Evolutionary conservation across 2,329 filamentous ascomycete species (phyloP).

Genomic region (Atkinsonella texensis): DNA sequence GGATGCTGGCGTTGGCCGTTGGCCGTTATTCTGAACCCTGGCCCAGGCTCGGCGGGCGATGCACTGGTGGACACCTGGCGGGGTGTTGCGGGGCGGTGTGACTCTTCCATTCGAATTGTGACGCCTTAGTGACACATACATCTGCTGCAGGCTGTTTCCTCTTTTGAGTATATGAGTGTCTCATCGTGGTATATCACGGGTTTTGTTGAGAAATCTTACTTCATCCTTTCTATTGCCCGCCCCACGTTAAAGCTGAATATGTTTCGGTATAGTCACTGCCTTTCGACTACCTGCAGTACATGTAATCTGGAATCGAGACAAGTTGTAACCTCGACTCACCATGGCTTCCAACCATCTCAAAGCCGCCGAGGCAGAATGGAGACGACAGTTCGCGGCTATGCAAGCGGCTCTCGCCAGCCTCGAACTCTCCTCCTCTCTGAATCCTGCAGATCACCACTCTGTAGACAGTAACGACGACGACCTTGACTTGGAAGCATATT

Average conservation of each 20-base stretch:
- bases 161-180: background rate
- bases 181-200: no score
- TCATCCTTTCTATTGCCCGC: no score
- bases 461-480: conserved; percentile 51
- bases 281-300: background rate
- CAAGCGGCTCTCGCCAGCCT: conserved; percentile 69
- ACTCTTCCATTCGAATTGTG: background rate
- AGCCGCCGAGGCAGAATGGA: conserved; percentile 56
- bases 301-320: background rate
- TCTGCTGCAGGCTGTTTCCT: background rate
- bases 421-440: conserved; percentile 31
- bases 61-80: no score
- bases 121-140: background rate
- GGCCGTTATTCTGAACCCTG: no score
- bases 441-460: conserved; percentile 35
- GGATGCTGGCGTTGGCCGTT: no score
- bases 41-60: no score
- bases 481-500: conserved; percentile 40
- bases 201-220: no score
- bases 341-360: conserved; percentile 25
- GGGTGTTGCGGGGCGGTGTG: background rate
- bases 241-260: background rate
- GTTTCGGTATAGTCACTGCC: background rate
- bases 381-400: conserved; percentile 77
- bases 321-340: background rate